Conservation (phyloP, 169 alveolate species). For the Plasmodium vivax region DNA sequence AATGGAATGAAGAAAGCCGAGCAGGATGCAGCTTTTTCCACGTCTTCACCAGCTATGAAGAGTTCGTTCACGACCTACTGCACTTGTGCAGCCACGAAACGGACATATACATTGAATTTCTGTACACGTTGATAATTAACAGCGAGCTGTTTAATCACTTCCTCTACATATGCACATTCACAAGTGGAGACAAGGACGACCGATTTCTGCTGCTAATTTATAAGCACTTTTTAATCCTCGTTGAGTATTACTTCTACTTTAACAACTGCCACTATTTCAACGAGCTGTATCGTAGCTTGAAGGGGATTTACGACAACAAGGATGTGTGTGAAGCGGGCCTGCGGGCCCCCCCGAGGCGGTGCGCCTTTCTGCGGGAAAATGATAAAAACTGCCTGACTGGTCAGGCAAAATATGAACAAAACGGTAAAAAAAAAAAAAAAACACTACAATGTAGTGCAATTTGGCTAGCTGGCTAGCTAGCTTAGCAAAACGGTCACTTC, state of each 20-base stretch:
- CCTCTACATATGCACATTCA: conserved; percentile 32
- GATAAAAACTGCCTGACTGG: background rate
- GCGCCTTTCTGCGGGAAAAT: background rate
- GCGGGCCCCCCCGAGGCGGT: background rate
- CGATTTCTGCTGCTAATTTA: conserved; percentile 9
- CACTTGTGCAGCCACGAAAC: conserved; percentile 17
- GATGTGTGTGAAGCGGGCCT: background rate
- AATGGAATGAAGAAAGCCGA: background rate
- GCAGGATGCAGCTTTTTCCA: background rate
- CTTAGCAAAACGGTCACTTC: background rate
- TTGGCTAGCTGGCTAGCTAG: background rate
- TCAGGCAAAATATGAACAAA: background rate
- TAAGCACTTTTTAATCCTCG: conserved; percentile 23
- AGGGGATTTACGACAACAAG: conserved; percentile 8
- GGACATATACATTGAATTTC: conserved; percentile 45
- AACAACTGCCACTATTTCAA: conserved; percentile 9
- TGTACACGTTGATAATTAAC: conserved; percentile 36
- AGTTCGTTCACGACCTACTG: background rate
- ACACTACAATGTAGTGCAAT: background rate
- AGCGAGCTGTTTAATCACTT: conserved; percentile 37
- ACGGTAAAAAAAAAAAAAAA: background rate
- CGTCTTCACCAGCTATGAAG: conserved; percentile 7
- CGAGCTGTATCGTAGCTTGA: conserved; percentile 1
- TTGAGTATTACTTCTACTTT: conserved; percentile 37
- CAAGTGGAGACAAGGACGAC: conserved; percentile 33